Evolutionary conservation across 2,329 filamentous ascomycete genomes (phyloP), one percentile per base, ranked within the genome.

Genomic region (Colletotrichum truncatum): DNA sequence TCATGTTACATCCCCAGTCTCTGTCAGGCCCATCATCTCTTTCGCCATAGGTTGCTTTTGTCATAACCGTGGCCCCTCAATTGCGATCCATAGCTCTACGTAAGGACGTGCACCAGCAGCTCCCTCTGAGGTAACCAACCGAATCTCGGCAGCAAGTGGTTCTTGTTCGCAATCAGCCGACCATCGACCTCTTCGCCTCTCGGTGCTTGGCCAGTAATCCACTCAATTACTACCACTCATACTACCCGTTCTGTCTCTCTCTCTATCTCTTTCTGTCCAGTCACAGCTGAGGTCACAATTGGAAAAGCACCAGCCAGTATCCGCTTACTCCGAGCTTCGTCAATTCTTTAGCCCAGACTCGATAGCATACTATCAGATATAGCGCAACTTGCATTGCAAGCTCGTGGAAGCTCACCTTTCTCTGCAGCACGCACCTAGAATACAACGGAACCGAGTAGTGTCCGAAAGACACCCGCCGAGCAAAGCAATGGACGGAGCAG

Each of bases 401-500:
- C n/a, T n/a, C n/a, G n/a, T n/a, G n/a, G n/a, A n/a, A n/a, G n/a
- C n/a, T n/a, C n/a, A n/a, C n/a, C n/a, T n/a, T n/a, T n/a, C n/a
- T n/a, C n/a, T 16, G 16, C n/a, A 6, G 9, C 9, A 39, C n/a
- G n/a, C n/a, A n/a, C n/a, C n/a, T n/a, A n/a, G n/a, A n/a, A n/a
- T n/a, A n/a, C n/a, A n/a, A n/a, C n/a, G n/a, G n/a, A n/a, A n/a
- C 43, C 23, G 23, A 43, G 6, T 43, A 18, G 16, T 23, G 18
- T n/a, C 30, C 11, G n/a, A 62, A 8, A 11, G 30, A 45, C 14
- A 16, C 12, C 30, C 36, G 14, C 14, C 25, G 39, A 46, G 38
- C 14, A 23, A n/a, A 54, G 58, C 41, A 55, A 66, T 66, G 63
- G 63, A 66, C 28, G 41, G 41, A 43, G 38, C 57, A 49, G 41